Evolutionary conservation across 768 basidiomycete species (phyloP).

Genomic region (Boletellus emodensis): DNA sequence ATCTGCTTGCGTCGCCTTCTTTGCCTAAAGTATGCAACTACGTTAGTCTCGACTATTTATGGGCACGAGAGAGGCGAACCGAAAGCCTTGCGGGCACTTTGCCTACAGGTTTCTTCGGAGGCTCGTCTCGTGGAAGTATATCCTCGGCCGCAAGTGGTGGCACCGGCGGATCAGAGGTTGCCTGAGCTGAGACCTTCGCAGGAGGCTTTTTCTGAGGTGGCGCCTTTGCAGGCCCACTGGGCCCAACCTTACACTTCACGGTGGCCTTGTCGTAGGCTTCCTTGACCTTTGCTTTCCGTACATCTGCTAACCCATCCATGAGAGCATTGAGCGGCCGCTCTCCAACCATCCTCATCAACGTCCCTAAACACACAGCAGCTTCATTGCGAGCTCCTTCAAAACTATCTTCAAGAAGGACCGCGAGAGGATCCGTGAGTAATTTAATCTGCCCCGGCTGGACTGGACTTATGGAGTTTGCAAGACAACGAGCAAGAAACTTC

Average conservation of each 20-base stretch:
- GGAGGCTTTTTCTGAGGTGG: constrained; percentile 36
- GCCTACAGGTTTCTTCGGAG: constrained; percentile 41
- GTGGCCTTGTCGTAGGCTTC: constrained; percentile 89
- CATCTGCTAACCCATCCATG: constrained; percentile 80
- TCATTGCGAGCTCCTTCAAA: constrained; percentile 86
- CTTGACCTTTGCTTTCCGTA: constrained; percentile 88
- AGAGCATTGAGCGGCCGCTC: constrained; percentile 86
- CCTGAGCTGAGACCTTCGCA: constrained; percentile 27
- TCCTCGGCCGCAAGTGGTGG: constrained; percentile 12
- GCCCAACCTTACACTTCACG: constrained; percentile 81
- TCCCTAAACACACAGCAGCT: constrained; percentile 85
- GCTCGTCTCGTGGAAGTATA: constrained; percentile 26
- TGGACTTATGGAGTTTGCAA: constrained; percentile 65
- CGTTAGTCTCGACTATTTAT: background rate
- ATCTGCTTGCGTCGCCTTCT: constrained; percentile 45
- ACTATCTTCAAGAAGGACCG: constrained; percentile 77
- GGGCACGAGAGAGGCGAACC: constrained; percentile 25
- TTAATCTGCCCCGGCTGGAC: constrained; percentile 77
- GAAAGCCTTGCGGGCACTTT: constrained; percentile 50
- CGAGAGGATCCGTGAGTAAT: constrained; percentile 71
- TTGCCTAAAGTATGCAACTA: constrained; percentile 35
- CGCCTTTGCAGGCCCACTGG: constrained; percentile 45
- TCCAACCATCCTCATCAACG: constrained; percentile 94
- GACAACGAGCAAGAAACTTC: constrained; percentile 78
- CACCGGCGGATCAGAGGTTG: constrained; percentile 17